phyloP scores from a whole-genome alignment of 2,329 filamentous ascomycete genomes.

The Colletotrichum tropicicola region DNA sequence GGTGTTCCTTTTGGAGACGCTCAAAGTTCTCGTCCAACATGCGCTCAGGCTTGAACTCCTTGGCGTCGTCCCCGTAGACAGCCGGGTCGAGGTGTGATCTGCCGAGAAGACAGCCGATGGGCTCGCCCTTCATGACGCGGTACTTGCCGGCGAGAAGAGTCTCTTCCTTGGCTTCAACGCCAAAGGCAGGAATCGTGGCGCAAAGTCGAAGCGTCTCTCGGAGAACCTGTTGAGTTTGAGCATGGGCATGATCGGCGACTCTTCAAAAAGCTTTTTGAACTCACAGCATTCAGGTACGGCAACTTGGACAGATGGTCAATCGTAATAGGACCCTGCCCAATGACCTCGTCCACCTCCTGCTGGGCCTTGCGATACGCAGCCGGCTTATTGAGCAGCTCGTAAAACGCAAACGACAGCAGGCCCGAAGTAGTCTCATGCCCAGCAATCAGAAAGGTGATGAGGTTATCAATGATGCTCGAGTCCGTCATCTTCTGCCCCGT shows the following conservation, averaged over 20 bases:
- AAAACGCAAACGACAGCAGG: conserved; percentile 71
- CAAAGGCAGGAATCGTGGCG: conserved; percentile 38
- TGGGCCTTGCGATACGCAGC: conserved; percentile 68
- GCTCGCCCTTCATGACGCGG: conserved; percentile 52
- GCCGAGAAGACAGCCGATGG: conserved; percentile 54
- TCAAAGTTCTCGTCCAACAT: conserved; percentile 65
- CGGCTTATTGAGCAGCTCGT: conserved; percentile 71
- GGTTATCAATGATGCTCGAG: conserved; percentile 69
- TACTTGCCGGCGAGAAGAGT: conserved; percentile 64
- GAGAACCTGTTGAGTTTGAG: conserved; percentile 49
- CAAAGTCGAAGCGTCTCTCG: conserved; percentile 57
- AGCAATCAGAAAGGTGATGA: conserved; percentile 75
- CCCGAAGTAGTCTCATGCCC: conserved; percentile 77
- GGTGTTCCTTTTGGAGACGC: conserved; percentile 42
- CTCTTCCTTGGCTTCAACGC: conserved; percentile 45
- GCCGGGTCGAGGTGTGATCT: conserved; percentile 63
- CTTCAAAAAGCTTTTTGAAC: not conserved
- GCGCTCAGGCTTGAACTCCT: conserved; percentile 67
- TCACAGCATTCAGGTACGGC: conserved; percentile 67
- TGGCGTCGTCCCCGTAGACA: conserved; percentile 65
- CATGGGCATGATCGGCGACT: not conserved
- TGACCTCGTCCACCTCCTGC: conserved; percentile 72
- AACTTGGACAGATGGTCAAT: conserved; percentile 69
- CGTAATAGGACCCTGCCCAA: conserved; percentile 64
- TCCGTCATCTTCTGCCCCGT: conserved; percentile 70